phyloP scores from a whole-genome alignment of 2,329 filamentous ascomycete genomes.

The Cryphonectria carpinicola region DNA sequence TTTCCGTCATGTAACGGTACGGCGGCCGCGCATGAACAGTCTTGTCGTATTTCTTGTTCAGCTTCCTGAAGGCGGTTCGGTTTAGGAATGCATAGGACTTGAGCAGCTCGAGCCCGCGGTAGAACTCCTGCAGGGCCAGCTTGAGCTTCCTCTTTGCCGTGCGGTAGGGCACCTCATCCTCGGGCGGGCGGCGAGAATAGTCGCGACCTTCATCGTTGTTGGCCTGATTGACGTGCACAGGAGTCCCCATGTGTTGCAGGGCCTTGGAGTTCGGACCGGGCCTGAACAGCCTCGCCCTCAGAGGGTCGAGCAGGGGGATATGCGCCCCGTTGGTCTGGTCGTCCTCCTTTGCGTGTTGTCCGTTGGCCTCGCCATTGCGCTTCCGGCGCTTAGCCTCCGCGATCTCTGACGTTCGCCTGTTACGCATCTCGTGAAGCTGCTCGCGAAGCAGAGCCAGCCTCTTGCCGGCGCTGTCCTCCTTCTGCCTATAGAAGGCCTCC shows the following conservation, averaged over 20 bases:
- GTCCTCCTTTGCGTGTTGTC: slow-evolving; percentile 30
- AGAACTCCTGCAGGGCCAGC: slow-evolving; percentile 88
- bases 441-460: slow-evolving; percentile 73
- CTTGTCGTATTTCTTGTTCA: slow-evolving; percentile 99
- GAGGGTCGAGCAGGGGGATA: slow-evolving; percentile 53
- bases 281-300: slow-evolving; percentile 58
- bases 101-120: slow-evolving; percentile 85
- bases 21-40: slow-evolving; percentile 76
- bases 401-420: slow-evolving; percentile 76
- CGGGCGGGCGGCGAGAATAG: slow-evolving; percentile 53
- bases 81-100: slow-evolving; percentile 92
- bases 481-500: slow-evolving; percentile 83
- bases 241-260: slow-evolving; percentile 59
- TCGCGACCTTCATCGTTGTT: slow-evolving; percentile 45
- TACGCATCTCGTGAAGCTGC: slow-evolving; percentile 92
- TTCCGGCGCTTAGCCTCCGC: slow-evolving; percentile 46
- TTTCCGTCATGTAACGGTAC: slow-evolving; percentile 84
- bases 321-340: slow-evolving; percentile 33
- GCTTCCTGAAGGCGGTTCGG: slow-evolving; percentile 90
- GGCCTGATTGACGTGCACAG: slow-evolving; percentile 41
- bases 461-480: slow-evolving; percentile 82
- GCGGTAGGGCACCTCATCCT: slow-evolving; percentile 76
- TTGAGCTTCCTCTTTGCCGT: slow-evolving; percentile 92
- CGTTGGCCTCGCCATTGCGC: slow-evolving; percentile 35
- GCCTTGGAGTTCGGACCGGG: slow-evolving; percentile 65